These are phyloP conservation scores for Malus sieversii DNA, from an alignment of 306 rosid species.

Conservation along the genomic window DNA sequence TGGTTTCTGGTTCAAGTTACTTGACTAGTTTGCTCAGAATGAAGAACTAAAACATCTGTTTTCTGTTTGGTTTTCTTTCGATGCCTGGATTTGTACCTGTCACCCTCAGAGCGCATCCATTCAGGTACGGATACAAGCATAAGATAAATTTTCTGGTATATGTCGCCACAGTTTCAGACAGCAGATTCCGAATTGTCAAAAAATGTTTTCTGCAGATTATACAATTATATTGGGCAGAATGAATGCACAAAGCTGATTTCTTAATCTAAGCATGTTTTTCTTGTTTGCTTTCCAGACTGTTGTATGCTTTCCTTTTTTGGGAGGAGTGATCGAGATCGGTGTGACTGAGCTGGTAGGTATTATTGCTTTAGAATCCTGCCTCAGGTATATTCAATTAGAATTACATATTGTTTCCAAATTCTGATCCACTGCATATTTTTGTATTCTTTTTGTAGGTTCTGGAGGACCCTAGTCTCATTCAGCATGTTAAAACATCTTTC, in stretches of 20 bases:
- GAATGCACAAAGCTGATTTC: not conserved
- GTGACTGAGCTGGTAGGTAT: slow-evolving; percentile 59
- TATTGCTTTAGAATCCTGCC: not conserved
- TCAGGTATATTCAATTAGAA: slow-evolving; percentile 3
- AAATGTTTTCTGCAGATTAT: not conserved
- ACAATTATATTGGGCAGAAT: not conserved
- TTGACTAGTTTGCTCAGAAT: not conserved
- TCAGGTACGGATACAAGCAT: slow-evolving; percentile 42
- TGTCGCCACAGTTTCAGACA: not conserved
- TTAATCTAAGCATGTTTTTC: slow-evolving; percentile 3
- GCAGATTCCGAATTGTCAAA: not conserved
- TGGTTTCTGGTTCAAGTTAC: not conserved
- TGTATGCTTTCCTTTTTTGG: slow-evolving; percentile 70
- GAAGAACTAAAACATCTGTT: slow-evolving; percentile 17
- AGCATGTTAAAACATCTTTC: slow-evolving; percentile 42
- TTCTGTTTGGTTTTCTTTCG: slow-evolving; percentile 34
- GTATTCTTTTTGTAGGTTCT: slow-evolving; percentile 38
- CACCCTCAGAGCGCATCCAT: slow-evolving; percentile 76
- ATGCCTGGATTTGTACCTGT: slow-evolving; percentile 15
- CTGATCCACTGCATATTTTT: not conserved
- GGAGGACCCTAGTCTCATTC: slow-evolving; percentile 61
- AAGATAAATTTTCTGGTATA: not conserved
- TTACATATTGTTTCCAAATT: not conserved
- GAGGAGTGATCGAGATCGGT: slow-evolving; percentile 78
- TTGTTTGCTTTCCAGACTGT: slow-evolving; percentile 50